These are phyloP conservation scores for Hygrophila difformis DNA, from an alignment of 257 asterid genomes.

Conservation along the genomic window DNA sequence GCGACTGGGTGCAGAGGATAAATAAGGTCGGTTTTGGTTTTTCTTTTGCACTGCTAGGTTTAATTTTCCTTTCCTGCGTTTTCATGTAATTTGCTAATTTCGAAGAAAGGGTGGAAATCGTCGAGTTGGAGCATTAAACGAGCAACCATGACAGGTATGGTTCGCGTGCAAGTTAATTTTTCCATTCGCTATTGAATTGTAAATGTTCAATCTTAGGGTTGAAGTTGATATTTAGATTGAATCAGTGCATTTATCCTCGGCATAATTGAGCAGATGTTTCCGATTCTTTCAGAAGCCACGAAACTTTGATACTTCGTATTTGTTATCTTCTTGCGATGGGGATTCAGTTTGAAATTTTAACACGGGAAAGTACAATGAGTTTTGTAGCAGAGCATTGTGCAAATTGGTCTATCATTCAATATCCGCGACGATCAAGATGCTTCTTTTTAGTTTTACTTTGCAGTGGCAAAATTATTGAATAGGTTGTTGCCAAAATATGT, in stretches of 20 bases:
- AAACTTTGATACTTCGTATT: too few species aligned
- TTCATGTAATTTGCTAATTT: not conserved
- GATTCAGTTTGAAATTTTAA: too few species aligned
- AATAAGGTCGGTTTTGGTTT: slow-evolving; percentile 28
- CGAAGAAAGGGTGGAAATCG: slow-evolving; percentile 3
- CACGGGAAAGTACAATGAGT: too few species aligned
- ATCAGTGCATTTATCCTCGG: not conserved
- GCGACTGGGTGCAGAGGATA: slow-evolving; percentile 14
- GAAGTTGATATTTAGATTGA: not conserved
- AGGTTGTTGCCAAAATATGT: too few species aligned
- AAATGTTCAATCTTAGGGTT: slow-evolving; percentile 18
- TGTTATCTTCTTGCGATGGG: too few species aligned
- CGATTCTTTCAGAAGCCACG: slow-evolving; percentile 2
- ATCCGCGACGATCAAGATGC: too few species aligned
- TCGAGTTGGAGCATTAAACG: slow-evolving; percentile 12
- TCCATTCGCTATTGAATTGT: not conserved
- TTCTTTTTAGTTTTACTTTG: too few species aligned
- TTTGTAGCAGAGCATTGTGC: too few species aligned
- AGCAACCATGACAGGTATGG: slow-evolving; percentile 65
- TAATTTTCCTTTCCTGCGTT: not conserved
- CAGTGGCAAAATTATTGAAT: too few species aligned
- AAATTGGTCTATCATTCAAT: too few species aligned
- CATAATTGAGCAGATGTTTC: slow-evolving; percentile 4
- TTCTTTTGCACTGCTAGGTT: not conserved
- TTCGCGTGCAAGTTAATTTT: not conserved